These are phyloP conservation scores for Zygnema circumcarinatum DNA, from an alignment of 139 green algal genomes.

Conservation along the genomic window DNA sequence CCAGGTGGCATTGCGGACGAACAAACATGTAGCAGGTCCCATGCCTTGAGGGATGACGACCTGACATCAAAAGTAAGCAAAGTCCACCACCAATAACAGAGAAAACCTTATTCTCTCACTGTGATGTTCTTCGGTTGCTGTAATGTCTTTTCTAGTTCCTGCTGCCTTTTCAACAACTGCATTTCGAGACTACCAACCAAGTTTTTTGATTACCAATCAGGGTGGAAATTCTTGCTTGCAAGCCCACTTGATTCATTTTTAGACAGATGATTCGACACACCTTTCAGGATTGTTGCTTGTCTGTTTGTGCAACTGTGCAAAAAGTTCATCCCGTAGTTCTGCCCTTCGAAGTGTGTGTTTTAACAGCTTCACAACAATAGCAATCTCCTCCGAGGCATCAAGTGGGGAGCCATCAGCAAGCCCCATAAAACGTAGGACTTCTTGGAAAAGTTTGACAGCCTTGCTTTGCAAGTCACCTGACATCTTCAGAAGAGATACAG, in stretches of 20 bases:
- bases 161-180: too few relatives aligned
- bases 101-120: too few relatives aligned
- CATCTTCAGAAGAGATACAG: conserved; percentile 87
- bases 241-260: too few relatives aligned
- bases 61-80: conserved; percentile 11
- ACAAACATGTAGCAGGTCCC: conserved; percentile 90
- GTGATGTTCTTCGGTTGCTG: too few relatives aligned
- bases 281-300: conserved; percentile 79
- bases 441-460: conserved; percentile 90
- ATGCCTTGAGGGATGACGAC: conserved; percentile 65
- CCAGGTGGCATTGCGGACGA: conserved; percentile 84
- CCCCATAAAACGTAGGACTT: conserved; percentile 84
- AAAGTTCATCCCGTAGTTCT: conserved; percentile 94
- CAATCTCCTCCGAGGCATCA: conserved; percentile 21
- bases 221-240: too few relatives aligned
- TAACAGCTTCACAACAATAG: conserved; percentile 77
- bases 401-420: conserved; percentile 15
- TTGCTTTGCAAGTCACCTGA: conserved; percentile 75
- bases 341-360: conserved; percentile 84
- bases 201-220: too few relatives aligned
- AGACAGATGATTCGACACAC: conserved; percentile 21
- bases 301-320: conserved; percentile 89
- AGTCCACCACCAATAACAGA: background rate
- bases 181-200: too few relatives aligned
- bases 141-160: too few relatives aligned